Conservation (phyloP, 345 rosid species). For the Atalantia buxifolia region DNA sequence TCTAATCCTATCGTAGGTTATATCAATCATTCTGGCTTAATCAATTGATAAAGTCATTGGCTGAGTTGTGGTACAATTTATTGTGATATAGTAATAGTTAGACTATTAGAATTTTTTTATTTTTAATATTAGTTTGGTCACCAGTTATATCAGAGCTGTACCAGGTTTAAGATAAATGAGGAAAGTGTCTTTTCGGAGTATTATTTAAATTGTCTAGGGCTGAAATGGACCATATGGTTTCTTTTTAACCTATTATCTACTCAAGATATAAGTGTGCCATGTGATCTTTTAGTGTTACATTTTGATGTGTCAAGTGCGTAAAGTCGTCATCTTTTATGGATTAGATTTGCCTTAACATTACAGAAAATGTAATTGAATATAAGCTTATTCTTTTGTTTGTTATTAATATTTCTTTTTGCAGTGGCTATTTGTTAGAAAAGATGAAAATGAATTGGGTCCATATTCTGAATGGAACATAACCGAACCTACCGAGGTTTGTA, state of each 20-base stretch:
- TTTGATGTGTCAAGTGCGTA: not conserved
- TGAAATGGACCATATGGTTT: not conserved
- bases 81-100: not conserved
- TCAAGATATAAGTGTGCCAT: not conserved
- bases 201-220: not conserved
- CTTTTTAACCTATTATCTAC: not conserved
- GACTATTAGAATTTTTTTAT: no score
- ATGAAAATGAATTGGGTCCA: conserved; percentile 60
- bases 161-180: not conserved
- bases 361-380: not conserved
- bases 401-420: conserved; percentile 40
- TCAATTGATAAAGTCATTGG: not conserved
- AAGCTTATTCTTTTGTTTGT: conserved; percentile 6
- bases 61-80: not conserved
- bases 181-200: not conserved
- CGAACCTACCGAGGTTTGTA: conserved; percentile 88
- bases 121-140: not conserved
- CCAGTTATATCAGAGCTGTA: not conserved
- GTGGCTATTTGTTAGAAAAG: conserved; percentile 76
- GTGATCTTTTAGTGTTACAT: not conserved
- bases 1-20: not conserved
- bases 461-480: conserved; percentile 89
- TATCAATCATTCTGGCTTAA: not conserved
- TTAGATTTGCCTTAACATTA: not conserved
- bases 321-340: not conserved